phyloP scores from a whole-genome alignment of 495 filamentous ascomycete species.

The Diplogelasinospora grovesii region DNA sequence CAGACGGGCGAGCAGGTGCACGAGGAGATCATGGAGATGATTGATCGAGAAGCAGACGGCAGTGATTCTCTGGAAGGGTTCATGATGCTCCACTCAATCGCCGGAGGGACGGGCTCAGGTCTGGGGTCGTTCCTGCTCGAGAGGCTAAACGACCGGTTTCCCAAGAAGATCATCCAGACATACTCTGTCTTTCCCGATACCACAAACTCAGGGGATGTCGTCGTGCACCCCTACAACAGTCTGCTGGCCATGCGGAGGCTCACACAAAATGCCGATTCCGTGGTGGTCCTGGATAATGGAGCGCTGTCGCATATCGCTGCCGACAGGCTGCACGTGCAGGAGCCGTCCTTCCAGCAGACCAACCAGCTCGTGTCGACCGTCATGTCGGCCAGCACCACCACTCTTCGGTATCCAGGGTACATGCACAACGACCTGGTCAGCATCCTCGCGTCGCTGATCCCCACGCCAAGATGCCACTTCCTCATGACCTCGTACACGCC shows the following conservation, averaged over 20 bases:
- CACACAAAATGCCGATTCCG: constrained; percentile 94
- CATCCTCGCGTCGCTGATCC: constrained; percentile 92
- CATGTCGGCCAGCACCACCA: constrained; percentile 96
- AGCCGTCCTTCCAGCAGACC: constrained; percentile 92
- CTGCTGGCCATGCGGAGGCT: constrained; percentile 83
- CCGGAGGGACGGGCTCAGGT: constrained; percentile 91
- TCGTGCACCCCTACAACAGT: constrained; percentile 98
- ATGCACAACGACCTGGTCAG: constrained; percentile 99
- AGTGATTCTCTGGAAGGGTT: constrained; percentile 97
- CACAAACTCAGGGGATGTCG: constrained; percentile 74
- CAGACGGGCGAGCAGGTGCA: constrained; percentile 85
- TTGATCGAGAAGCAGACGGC: constrained; percentile 95
- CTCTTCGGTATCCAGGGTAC: constrained; percentile 92
- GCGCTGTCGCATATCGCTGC: constrained; percentile 90
- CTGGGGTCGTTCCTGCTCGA: constrained; percentile 94
- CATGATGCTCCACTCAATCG: constrained; percentile 97
- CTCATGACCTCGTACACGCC: constrained; percentile 97
- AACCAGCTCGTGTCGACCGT: constrained; percentile 97
- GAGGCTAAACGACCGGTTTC: constrained; percentile 92
- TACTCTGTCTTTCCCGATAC: constrained; percentile 97
- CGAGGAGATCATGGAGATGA: constrained; percentile 99
- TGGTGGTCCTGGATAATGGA: constrained; percentile 96
- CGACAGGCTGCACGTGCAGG: constrained; percentile 86
- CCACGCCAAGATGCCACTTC: constrained; percentile 95
- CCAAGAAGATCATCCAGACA: constrained; percentile 97